Evolutionary conservation across 441 rosid species (phyloP), one percentile per base, ranked within the genome.

Genomic region (Viola pubescens): DNA sequence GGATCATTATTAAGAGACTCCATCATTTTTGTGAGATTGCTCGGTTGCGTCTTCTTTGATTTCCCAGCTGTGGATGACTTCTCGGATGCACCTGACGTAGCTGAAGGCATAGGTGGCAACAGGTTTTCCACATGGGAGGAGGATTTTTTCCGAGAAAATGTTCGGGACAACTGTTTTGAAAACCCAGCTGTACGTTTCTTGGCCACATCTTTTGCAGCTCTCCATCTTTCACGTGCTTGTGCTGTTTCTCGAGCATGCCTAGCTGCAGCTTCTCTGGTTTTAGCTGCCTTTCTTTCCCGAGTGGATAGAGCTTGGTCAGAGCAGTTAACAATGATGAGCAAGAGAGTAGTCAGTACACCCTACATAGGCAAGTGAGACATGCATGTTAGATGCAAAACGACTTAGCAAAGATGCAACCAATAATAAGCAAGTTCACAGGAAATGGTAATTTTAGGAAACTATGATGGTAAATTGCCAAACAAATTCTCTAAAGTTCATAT

Each of bases 241-340:
- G 87, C 94, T 13, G 83, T 86, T 74, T 85, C 86, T 72, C 81
- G 72, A 34, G 81, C 86, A 26, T 76, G 82, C 77, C 77, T 85
- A 54, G 89, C 96, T 12, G 99, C 96, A 52, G 87, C 79, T 73
- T 94, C 99, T 58, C 97, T 82, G 52, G 87, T 77, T 66, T 86
- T 85, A 3, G 96, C 87, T 40, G 77, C 81, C 63, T 81, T 75
- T 64, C 78, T 83, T 72, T 88, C 95, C 66, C 97, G 76, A 9
- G 86, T 84, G 19, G 81, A 72, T 40, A 94, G 73, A 72, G 87
- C 89, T 85, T 88, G 99, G 59, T 86, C 99, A 7, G 94, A 90
- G 73, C 97, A 94, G 70, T 90, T 88, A 75, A 89, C 88, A 66
- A 94, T 81, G 70, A 90, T 82, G 48, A 94, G 82, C 45, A 94